These are phyloP conservation scores for Magnusiomyces tetraspermus DNA, from an alignment of 1,139 yeast genomes.

Conservation along the genomic window DNA sequence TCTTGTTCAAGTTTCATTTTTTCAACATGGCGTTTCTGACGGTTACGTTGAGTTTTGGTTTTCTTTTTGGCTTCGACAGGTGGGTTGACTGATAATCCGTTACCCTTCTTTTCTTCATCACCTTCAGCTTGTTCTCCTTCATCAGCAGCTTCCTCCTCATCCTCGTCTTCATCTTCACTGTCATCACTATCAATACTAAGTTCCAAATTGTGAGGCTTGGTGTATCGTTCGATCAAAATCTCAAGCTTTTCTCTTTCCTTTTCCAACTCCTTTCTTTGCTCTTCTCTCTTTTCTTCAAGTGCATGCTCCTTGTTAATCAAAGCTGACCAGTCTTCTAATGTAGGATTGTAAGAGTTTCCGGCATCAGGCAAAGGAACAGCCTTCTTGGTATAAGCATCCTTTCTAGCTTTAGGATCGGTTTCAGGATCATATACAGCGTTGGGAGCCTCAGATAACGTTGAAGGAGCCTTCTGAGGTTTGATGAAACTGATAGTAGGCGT, in stretches of 20 bases:
- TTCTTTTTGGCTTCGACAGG: slow-evolving; percentile 64
- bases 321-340: slow-evolving; percentile 71
- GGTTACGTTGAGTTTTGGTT: slow-evolving; percentile 69
- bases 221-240: slow-evolving; percentile 49
- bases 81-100: slow-evolving; percentile 55
- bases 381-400: slow-evolving; percentile 5
- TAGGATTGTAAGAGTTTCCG: slow-evolving; percentile 91
- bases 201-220: slow-evolving; percentile 34
- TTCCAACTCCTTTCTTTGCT: slow-evolving; percentile 46
- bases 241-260: slow-evolving; percentile 57
- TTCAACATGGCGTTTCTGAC: slow-evolving; percentile 55
- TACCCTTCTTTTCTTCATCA: slow-evolving; percentile 32
- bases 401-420: slow-evolving; percentile 5
- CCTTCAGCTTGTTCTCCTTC: slow-evolving; percentile 29
- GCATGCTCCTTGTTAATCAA: slow-evolving; percentile 59
- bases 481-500: slow-evolving; percentile 17
- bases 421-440: slow-evolving; percentile 28
- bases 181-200: slow-evolving; percentile 22
- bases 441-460: slow-evolving; percentile 52
- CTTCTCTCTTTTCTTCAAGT: slow-evolving; percentile 59
- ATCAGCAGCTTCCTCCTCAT: slow-evolving; percentile 26
- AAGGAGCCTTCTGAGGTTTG: slow-evolving; percentile 19
- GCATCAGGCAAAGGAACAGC: slow-evolving; percentile 53
- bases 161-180: slow-evolving; percentile 33
- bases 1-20: slow-evolving; percentile 46